These are phyloP conservation scores for Lepidium africanum DNA, from an alignment of 345 rosid genomes.

Conservation along the genomic window DNA sequence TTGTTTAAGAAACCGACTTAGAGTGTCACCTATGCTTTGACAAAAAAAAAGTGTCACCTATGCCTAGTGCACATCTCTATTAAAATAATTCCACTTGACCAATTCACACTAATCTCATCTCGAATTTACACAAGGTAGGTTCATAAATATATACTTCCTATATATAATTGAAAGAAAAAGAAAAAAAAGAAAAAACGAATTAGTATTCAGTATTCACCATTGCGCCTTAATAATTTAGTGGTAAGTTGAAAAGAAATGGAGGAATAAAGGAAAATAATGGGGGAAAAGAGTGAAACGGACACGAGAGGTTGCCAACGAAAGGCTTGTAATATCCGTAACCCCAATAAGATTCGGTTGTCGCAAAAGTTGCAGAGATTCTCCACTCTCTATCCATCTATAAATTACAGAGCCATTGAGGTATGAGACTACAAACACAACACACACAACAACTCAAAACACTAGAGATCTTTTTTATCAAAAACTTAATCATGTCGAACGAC, in stretches of 20 bases:
- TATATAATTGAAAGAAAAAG: too few species aligned
- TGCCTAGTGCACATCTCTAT: too few species aligned
- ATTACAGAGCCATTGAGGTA: slow-evolving; percentile 15
- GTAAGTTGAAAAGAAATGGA: neutral
- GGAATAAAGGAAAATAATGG: neutral
- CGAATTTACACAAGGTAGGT: too few species aligned
- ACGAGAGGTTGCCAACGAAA: slow-evolving; percentile 50
- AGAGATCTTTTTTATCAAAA: neutral
- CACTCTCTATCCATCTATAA: slow-evolving; percentile 42
- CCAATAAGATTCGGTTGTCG: slow-evolving; percentile 10
- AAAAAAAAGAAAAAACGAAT: too few species aligned
- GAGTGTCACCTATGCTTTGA: too few species aligned
- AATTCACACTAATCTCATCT: too few species aligned
- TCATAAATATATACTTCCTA: too few species aligned
- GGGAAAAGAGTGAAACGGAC: slow-evolving; percentile 38
- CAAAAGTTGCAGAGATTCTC: slow-evolving; percentile 12
- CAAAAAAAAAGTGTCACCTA: too few species aligned
- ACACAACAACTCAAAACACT: neutral
- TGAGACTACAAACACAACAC: slow-evolving; percentile 9
- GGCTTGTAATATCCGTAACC: slow-evolving; percentile 30
- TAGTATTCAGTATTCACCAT: too few species aligned
- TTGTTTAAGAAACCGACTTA: too few species aligned
- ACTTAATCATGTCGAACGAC: slow-evolving; percentile 50
- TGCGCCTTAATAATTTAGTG: too few species aligned
- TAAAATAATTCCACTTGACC: too few species aligned